Base-by-base conservation (phyloP, 352 stramenopile species). In the Phytophthora pluvialis region DNA sequence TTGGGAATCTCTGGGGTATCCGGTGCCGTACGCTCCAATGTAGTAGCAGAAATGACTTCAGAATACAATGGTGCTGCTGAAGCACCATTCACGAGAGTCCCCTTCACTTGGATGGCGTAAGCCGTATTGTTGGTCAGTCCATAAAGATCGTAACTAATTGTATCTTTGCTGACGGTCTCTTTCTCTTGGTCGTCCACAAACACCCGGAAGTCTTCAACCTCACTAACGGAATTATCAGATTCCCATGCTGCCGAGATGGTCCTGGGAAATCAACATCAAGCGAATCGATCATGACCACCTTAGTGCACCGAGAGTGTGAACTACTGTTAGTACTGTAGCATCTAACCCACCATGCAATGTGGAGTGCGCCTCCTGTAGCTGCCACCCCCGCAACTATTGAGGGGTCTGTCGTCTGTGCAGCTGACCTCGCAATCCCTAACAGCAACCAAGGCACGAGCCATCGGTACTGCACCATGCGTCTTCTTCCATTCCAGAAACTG, bases 61-160 rank as follows among this genome's bases (percentile, higher is more conserved):
- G 78, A 83, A 3, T 44, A 29, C n/a, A 83, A 39, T 28, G 36
- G 10, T 5, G 52, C 42, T 40, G 55, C 44, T 31, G 40, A 58
- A 7, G 57, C 70, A 16, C 25, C 51, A 35, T 44, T 40, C 11
- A 39, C 43, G 5, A 73, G 35, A 48, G 35, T 47, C 15, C 35
- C 68, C 4, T 53, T 60, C 7, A 82, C 28, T 39, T 74, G 60
- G 7, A 83, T 46, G 9, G 46, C 33, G 61, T 85, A 78, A 13
- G 53, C 21, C 8, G 78, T 82, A 42, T 80, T 70, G 55, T 67
- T 67, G 0, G 12, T 25, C 15, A 88, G 54, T 54, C 73, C 76
- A 44, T 67, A 77, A 10, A 80, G 26, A 4, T 64, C 62, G 48
- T 75, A 88, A 18, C 33, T 18, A 5, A 21, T 60, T 16, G 18